Base-by-base conservation (phyloP, 2,329 filamentous ascomycete genomes). In the Hypoxylon sp. region DNA sequence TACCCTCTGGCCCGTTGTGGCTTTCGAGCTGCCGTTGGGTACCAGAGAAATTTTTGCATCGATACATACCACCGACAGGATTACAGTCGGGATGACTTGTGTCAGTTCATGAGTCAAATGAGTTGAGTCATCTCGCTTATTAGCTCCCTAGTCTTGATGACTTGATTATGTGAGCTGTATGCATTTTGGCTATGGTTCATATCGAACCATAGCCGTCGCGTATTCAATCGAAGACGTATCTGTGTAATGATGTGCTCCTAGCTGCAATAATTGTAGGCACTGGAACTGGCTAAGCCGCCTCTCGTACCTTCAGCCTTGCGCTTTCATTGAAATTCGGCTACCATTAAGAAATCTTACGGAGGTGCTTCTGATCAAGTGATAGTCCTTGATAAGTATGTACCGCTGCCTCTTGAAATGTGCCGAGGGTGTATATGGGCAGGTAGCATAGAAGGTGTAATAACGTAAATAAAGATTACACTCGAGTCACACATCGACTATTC, bases 1-100 rank as follows among this genome's bases (percentile, higher is more conserved):
- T 89, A 89, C 86, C 86, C 86, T 88, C 82, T 80, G 82, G 81
- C 83, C 83, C 80, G 74, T 74, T 72, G 68, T 65, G 59, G 74
- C 59, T 71, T 64, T 46, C 42, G 60, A 69, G 55, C 72, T 72
- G 73, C 68, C 59, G 73, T 77, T 79, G 78, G 74, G 77, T 75
- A 69, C 73, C 72, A 69, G 77, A 80, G 78, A 79, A 79, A 79
- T 79, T 74, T 71, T 72, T 75, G 69, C 62, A 75, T 80, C 77
- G 79, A 80, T 75, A 80, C 79, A 80, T 65, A 8, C 37, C 6
- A n/a, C 5, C 6, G 17, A 56, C 29, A 10, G 1, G 6, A 11
- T 31, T 24, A 31, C 27, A 46, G 19, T 56, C 17, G 6, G 39
- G 39, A 44, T 31, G 39, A 47, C 24, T 47, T 24, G 32, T 15